Percentiles rank a stretch among this genome's conserved stretches.
phyloP scores from a whole-genome alignment of 2,329 filamentous ascomycete species.

The Fusarium abutilonis region DNA sequence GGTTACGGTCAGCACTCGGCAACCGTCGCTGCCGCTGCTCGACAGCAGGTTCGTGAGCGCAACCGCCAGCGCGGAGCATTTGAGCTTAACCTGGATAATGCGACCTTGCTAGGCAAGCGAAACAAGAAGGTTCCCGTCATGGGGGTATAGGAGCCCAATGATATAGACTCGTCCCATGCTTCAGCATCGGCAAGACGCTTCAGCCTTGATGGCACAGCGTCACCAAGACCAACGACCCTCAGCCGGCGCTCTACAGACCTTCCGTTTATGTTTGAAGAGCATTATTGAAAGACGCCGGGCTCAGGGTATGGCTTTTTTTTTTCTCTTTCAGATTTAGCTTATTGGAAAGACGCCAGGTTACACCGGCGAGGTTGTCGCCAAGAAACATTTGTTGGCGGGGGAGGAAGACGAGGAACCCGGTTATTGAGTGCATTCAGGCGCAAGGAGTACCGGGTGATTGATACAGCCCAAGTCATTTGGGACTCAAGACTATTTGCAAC shows the following conservation, averaged over 20 bases:
- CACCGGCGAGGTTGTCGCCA: neutral
- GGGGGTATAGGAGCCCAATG: slow-evolving; percentile 48
- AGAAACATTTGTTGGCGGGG: slow-evolving; percentile 8
- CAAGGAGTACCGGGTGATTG: slow-evolving; percentile 43
- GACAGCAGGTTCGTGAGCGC: slow-evolving; percentile 76
- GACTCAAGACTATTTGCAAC: slow-evolving; percentile 30
- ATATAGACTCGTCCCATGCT: slow-evolving; percentile 8
- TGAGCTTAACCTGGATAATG: slow-evolving; percentile 90
- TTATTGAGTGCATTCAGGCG: slow-evolving; percentile 40
- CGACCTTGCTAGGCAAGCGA: slow-evolving; percentile 83
- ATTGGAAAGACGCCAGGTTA: slow-evolving; percentile 22
- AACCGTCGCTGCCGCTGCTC: slow-evolving; percentile 82
- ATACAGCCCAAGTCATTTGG: slow-evolving; percentile 26
- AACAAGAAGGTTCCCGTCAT: slow-evolving; percentile 63
- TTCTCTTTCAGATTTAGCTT: slow-evolving; percentile 8
- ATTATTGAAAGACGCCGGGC: slow-evolving; percentile 14
- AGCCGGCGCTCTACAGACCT: slow-evolving; percentile 31
- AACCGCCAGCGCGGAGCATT: slow-evolving; percentile 82
- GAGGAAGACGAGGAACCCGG: slow-evolving; percentile 2
- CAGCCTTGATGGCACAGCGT: slow-evolving; percentile 29
- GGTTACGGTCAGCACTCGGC: slow-evolving; percentile 93
- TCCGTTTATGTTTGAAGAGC: slow-evolving; percentile 29
- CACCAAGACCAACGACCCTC: slow-evolving; percentile 18
- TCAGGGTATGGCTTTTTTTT: neutral
- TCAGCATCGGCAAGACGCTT: slow-evolving; percentile 11